Conservation (phyloP, 352 stramenopile species). For the Phytopythium ostracodes region DNA sequence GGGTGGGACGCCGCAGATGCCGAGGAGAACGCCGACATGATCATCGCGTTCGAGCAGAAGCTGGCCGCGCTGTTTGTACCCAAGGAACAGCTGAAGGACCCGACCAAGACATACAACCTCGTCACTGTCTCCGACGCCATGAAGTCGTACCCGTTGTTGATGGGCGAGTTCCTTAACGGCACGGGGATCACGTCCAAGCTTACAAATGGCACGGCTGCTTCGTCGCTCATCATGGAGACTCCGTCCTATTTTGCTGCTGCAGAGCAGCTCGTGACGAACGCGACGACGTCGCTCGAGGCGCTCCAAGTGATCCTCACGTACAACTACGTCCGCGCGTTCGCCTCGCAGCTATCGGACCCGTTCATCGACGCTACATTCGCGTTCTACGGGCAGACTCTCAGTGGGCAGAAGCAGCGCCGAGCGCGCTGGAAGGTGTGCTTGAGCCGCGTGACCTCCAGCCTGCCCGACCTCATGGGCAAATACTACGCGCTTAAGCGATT, state of each 20-base stretch:
- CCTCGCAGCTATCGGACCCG: constrained; percentile 37
- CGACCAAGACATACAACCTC: constrained; percentile 88
- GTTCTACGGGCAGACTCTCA: constrained; percentile 80
- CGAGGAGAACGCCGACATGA: constrained; percentile 31
- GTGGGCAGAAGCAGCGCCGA: constrained; percentile 82
- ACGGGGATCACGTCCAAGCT: constrained; percentile 29
- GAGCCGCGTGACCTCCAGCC: constrained; percentile 33
- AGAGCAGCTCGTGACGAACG: constrained; percentile 38
- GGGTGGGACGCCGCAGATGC: constrained; percentile 30
- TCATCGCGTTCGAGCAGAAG: constrained; percentile 84
- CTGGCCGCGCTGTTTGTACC: constrained; percentile 84
- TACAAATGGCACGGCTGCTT: constrained; percentile 21
- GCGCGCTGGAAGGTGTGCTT: constrained; percentile 90
- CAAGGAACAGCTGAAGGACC: constrained; percentile 88
- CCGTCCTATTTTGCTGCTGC: constrained; percentile 48
- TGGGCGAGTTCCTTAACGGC: constrained; percentile 53
- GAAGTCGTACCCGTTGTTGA: constrained; percentile 42
- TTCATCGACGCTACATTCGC: constrained; percentile 90
- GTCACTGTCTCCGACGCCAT: constrained; percentile 59
- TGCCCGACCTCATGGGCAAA: constrained; percentile 80
- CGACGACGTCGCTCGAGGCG: constrained; percentile 33
- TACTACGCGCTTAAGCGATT: constrained; percentile 91
- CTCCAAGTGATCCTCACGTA: constrained; percentile 51
- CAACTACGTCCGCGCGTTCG: constrained; percentile 45
- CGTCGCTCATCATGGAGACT: constrained; percentile 51